Base-by-base conservation (phyloP, 805 yeast genomes). In the Metschnikowia rubicola region DNA sequence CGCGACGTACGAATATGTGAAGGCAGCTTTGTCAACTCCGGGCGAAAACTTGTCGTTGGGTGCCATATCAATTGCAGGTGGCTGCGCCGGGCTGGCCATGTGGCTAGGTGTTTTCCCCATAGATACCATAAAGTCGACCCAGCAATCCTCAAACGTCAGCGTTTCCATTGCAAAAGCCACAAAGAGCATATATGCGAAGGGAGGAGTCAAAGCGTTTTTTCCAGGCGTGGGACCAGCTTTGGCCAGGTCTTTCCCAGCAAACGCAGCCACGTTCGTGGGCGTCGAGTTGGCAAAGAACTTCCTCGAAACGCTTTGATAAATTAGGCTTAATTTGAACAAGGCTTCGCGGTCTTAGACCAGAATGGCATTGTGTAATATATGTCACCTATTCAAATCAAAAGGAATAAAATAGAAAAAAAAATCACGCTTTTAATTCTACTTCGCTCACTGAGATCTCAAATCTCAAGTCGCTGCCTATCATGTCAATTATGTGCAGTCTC, bases 251-350 rank as follows among this genome's bases (percentile, higher is more conserved):
- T 92, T 94, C 85, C 98, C 98, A 3, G 98, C 98, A 19, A 92
- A 94, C 67, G 99, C 99, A n/a, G 98, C 99, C 8, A 91, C 98
- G 2, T 92, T 92, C 71, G 78, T 89, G 32, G 99, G 98, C 39
- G 98, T 92, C 30, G 99, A 92, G 66, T 61, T 91, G 48, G 88
- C 96, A 26, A 72, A 67, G 54, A 68, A 70, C 51, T 64, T 65
- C 51, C 62, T 73, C 30, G 71, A 70, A 43, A 67, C 67, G 52
- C 53, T 67, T 35, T 49, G 43, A 30, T 35, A 15, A 13, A 34
- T 12, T 21, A 4, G 5, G 7, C 7, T 21, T 1, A 7, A 21
- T 5, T 21, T 21, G 7, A 21, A 21, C 26, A 21, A 4, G 26
- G 26, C 5, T 7, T 21, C 26, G 26, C 26, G 7, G 7, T 21